Conservation (phyloP, 257 asterid species). For the Ilex aquifolium region DNA sequence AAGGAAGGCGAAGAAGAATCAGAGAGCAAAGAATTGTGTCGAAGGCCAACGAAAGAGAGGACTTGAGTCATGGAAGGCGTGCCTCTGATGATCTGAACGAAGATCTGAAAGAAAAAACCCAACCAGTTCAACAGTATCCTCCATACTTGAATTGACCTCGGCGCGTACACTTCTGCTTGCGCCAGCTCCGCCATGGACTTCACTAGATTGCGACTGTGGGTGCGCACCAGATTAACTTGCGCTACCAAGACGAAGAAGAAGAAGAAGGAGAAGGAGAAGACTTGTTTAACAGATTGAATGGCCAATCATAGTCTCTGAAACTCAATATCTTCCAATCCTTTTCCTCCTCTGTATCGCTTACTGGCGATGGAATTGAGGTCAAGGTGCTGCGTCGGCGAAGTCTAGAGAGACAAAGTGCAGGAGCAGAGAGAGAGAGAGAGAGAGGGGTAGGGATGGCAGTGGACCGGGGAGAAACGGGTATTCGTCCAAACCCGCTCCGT, state of each 20-base stretch:
- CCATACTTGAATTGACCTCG: constrained; percentile 81
- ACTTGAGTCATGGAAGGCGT: constrained; percentile 74
- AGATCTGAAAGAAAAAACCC: constrained; percentile 83
- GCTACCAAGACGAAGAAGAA: too few species aligned
- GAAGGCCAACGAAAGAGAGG: constrained; percentile 29
- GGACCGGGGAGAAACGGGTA: too few species aligned
- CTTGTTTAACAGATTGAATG: too few species aligned
- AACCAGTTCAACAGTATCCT: constrained; percentile 78
- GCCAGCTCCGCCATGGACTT: constrained; percentile 74
- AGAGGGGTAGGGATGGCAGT: too few species aligned
- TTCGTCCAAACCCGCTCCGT: too few species aligned
- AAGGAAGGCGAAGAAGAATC: constrained; percentile 32
- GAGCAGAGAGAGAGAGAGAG: too few species aligned
- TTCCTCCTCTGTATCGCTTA: too few species aligned
- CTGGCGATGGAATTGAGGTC: constrained; percentile 20
- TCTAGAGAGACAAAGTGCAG: not conserved
- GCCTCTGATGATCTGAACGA: constrained; percentile 83
- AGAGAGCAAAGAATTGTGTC: constrained; percentile 7
- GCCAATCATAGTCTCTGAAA: too few species aligned
- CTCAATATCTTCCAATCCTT: too few species aligned
- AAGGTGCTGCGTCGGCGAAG: constrained; percentile 18
- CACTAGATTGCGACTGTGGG: too few species aligned
- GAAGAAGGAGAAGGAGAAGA: too few species aligned
- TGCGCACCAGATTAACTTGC: too few species aligned
- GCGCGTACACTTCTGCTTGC: constrained; percentile 68